Conservation (phyloP, 225 moss, liverwort and hornwort species). For the Rhytidiadelphus loreus region DNA sequence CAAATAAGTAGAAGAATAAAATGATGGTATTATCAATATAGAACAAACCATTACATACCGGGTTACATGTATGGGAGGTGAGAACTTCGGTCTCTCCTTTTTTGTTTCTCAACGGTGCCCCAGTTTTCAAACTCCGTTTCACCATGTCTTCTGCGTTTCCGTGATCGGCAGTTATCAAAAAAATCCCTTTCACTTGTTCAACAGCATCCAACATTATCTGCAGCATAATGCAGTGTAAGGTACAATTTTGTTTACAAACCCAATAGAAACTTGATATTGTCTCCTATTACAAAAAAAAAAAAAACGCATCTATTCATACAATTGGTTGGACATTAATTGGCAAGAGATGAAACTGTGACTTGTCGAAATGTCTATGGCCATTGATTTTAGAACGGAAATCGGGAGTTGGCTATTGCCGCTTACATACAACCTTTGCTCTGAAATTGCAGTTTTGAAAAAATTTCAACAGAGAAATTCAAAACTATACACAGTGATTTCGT, state of each 20-base stretch:
- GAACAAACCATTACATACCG: slow-evolving; percentile 22
- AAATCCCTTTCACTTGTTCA: slow-evolving; percentile 71
- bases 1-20: background rate
- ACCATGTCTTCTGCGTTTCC: slow-evolving; percentile 98
- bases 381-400: background rate
- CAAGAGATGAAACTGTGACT: background rate
- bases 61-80: slow-evolving; percentile 85
- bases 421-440: background rate
- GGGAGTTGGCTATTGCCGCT: background rate
- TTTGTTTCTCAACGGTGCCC: slow-evolving; percentile 31
- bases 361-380: background rate
- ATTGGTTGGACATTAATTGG: background rate
- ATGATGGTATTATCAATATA: background rate
- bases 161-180: slow-evolving; percentile 75
- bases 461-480: background rate
- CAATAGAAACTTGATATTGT: background rate
- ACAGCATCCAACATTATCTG: slow-evolving; percentile 90
- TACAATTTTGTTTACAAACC: background rate
- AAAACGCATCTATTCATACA: too few species aligned
- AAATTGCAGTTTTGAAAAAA: background rate
- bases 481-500: background rate
- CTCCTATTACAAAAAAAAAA: background rate
- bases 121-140: slow-evolving; percentile 56
- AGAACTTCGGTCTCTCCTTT: slow-evolving; percentile 69
- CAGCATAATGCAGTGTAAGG: background rate